Evolutionary conservation across 2,329 filamentous ascomycete genomes (phyloP).

Genomic region (Nemania serpens): DNA sequence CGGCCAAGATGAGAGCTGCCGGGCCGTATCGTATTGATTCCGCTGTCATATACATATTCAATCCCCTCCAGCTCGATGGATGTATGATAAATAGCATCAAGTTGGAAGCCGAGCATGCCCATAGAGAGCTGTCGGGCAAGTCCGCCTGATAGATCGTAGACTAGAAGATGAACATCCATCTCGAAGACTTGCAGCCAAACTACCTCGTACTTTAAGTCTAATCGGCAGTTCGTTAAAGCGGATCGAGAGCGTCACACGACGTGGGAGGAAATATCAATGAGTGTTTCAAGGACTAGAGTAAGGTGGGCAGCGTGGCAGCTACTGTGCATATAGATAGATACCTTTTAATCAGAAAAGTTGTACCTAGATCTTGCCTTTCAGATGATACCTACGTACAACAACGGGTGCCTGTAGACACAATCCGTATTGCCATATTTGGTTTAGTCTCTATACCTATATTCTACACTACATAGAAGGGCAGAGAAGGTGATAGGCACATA

Average conservation of each 20-base stretch:
- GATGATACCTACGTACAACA: constrained; percentile 3
- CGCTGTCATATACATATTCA: constrained; percentile 90
- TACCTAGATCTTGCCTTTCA: background rate
- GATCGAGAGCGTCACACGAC: background rate
- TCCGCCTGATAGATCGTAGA: constrained; percentile 77
- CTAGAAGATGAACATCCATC: constrained; percentile 78
- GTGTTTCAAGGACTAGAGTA: no score
- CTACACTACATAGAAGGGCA: background rate
- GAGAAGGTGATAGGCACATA: no score
- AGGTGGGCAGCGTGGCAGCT: no score
- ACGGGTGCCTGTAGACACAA: background rate
- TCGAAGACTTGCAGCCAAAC: background rate
- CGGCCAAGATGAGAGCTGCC: constrained; percentile 85
- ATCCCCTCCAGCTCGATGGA: constrained; percentile 82
- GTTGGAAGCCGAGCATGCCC: constrained; percentile 60
- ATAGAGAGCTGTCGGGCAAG: constrained; percentile 60
- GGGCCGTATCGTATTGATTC: constrained; percentile 79
- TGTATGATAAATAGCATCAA: constrained; percentile 96
- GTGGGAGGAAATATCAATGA: no score
- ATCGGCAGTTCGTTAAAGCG: background rate
- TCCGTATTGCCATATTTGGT: constrained; percentile 8
- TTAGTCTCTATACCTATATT: constrained; percentile 6
- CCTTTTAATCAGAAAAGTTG: no score
- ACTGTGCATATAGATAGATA: no score
- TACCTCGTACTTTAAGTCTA: no score